These are phyloP conservation scores for baker's yeast (Saccharomyces cerevisiae) DNA, from an alignment of 805 yeast species.

Conservation along the genomic window DNA sequence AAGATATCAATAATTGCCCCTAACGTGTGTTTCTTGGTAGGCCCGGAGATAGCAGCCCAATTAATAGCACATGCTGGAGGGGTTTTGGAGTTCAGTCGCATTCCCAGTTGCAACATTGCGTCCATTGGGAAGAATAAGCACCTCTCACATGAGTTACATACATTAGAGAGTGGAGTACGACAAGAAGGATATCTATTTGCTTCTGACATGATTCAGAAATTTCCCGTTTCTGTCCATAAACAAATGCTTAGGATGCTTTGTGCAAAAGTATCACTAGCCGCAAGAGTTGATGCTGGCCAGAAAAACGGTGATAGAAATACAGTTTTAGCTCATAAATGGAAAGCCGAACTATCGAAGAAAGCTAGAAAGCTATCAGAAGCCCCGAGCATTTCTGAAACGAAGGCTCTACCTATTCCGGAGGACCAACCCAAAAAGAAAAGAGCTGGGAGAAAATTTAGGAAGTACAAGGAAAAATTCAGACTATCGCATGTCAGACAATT, in stretches of 20 bases:
- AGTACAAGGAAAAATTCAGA: conserved; percentile 71
- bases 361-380: conserved; percentile 70
- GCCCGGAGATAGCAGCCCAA: conserved; percentile 65
- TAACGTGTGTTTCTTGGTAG: conserved; percentile 64
- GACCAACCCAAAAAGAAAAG: conserved; percentile 74
- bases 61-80: conserved; percentile 66
- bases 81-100: conserved; percentile 48
- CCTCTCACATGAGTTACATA: conserved; percentile 29
- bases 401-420: conserved; percentile 65
- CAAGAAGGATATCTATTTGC: conserved; percentile 65
- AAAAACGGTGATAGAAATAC: conserved; percentile 36
- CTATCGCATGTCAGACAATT: conserved; percentile 75
- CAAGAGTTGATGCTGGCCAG: conserved; percentile 63
- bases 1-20: conserved; percentile 64
- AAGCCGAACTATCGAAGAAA: conserved; percentile 50
- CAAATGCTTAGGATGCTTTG: conserved; percentile 73
- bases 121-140: conserved; percentile 51
- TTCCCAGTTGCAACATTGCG: conserved; percentile 80
- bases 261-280: conserved; percentile 73
- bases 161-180: conserved; percentile 37
- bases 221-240: conserved; percentile 49
- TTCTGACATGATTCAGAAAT: conserved; percentile 48
- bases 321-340: conserved; percentile 49
- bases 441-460: conserved; percentile 76
- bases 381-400: conserved; percentile 61